Percentiles rank a stretch among this genome's conserved stretches.
Evolutionary conservation across 495 filamentous ascomycete species (phyloP).

Genomic region (Talaromyces ruber): DNA sequence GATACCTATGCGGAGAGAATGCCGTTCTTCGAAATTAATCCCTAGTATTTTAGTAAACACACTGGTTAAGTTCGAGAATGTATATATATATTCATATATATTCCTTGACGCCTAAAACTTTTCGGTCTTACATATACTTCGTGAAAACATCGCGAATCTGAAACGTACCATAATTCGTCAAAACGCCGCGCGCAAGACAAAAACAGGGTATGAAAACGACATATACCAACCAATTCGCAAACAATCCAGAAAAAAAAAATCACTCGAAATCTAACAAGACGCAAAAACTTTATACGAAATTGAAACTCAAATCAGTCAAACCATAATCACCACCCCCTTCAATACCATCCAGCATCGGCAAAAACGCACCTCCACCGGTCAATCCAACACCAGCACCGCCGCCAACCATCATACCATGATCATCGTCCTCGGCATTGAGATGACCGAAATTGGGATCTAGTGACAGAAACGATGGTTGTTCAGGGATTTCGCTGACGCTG

Average conservation of each 20-base stretch:
- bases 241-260: background rate
- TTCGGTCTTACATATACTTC: background rate
- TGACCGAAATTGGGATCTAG: slow-evolving; percentile 4
- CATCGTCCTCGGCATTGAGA: background rate
- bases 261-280: background rate
- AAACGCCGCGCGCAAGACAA: background rate
- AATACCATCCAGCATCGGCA: background rate
- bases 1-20: background rate
- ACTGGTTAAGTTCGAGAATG: background rate
- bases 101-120: background rate
- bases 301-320: background rate
- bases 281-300: background rate
- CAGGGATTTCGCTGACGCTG: slow-evolving; percentile 4
- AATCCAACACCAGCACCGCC: background rate
- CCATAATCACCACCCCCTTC: background rate
- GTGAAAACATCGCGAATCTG: background rate
- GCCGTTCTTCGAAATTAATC: background rate
- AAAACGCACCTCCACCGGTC: background rate
- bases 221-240: background rate
- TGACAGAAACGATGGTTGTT: slow-evolving; percentile 4
- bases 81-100: background rate
- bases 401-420: background rate
- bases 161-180: background rate
- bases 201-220: background rate
- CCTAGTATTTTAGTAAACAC: background rate